Conservation (phyloP, 805 yeast genomes). For the Nakazawaea laoshanensis region DNA sequence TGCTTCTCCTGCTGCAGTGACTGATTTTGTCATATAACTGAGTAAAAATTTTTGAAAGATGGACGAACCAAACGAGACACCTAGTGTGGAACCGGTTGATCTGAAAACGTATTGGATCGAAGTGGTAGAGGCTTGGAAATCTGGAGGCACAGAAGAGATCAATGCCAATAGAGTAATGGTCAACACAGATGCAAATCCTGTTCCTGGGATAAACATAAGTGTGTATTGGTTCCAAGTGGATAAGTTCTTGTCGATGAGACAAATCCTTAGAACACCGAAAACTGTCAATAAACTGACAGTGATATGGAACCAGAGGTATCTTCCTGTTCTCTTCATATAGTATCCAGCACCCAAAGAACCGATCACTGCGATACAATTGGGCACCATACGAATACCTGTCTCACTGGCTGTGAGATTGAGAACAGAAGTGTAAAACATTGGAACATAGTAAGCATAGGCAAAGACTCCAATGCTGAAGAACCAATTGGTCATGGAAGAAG, state of each 20-base stretch:
- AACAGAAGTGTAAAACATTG: constrained; percentile 53
- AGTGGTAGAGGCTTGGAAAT: constrained; percentile 60
- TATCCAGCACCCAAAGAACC: constrained; percentile 59
- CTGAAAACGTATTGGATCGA: constrained; percentile 61
- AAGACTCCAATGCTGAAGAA: constrained; percentile 42
- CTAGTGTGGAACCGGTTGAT: constrained; percentile 59
- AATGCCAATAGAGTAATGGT: constrained; percentile 60
- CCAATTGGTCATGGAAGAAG: constrained; percentile 59
- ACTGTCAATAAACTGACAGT: constrained; percentile 32
- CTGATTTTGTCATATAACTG: constrained; percentile 18
- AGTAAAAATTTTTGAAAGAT: constrained; percentile 43
- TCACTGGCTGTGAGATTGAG: constrained; percentile 42
- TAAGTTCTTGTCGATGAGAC: constrained; percentile 22
- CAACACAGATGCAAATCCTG: constrained; percentile 49
- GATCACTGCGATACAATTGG: constrained; percentile 50
- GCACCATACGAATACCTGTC: constrained; percentile 51
- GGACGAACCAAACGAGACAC: constrained; percentile 57
- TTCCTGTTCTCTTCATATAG: constrained; percentile 58
- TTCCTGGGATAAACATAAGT: constrained; percentile 39
- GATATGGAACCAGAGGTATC: constrained; percentile 40
- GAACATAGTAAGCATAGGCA: constrained; percentile 46
- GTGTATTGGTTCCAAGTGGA: constrained; percentile 32
- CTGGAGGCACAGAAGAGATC: constrained; percentile 64
- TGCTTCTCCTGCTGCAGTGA: constrained; percentile 23
- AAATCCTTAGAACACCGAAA: constrained; percentile 34